Conservation (phyloP, 2,329 filamentous ascomycete genomes). For the Didymella segeticola region DNA sequence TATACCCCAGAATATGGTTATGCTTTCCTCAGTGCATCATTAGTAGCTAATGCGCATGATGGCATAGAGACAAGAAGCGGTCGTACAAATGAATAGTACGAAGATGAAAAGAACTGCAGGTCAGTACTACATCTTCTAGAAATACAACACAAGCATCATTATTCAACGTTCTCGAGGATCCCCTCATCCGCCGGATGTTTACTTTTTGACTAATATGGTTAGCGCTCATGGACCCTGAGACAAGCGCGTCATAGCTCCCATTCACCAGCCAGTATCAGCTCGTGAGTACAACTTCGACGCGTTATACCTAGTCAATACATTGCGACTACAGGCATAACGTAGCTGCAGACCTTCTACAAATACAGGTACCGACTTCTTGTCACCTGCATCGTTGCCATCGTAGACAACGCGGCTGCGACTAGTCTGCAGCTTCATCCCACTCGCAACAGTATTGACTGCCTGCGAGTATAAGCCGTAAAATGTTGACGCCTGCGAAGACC, state of each 20-base stretch:
- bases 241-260: slow-evolving; percentile 13
- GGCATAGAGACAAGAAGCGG: neutral
- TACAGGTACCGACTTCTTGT: neutral
- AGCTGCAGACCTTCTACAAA: neutral
- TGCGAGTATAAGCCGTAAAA: neutral
- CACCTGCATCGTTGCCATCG: neutral
- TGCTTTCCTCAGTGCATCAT: too few relatives aligned
- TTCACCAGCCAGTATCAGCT: neutral
- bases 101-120: neutral
- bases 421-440: neutral
- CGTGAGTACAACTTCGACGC: neutral
- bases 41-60: too few relatives aligned
- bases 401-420: neutral
- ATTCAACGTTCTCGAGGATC: too few relatives aligned
- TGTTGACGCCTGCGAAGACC: neutral
- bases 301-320: neutral
- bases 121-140: too few relatives aligned
- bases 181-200: neutral
- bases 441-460: neutral
- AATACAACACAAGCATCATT: too few relatives aligned
- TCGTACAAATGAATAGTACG: neutral
- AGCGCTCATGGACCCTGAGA: slow-evolving; percentile 2
- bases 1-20: too few relatives aligned
- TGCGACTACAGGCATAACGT: neutral
- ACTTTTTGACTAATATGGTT: neutral